These are phyloP conservation scores for Pugionium cornutum DNA, from an alignment of 345 rosid genomes.

Conservation along the genomic window DNA sequence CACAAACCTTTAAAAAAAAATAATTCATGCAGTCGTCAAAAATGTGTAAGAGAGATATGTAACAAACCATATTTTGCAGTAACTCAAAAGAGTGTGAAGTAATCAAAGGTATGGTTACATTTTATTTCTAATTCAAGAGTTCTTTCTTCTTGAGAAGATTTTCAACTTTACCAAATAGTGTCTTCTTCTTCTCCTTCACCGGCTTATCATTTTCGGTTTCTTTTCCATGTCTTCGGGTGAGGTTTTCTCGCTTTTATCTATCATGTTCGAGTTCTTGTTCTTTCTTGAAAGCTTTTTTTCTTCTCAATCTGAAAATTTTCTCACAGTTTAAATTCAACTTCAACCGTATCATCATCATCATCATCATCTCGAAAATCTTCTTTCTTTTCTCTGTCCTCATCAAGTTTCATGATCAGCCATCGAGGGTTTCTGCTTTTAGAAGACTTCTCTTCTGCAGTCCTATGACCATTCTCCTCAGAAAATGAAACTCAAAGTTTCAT, in stretches of 20 bases:
- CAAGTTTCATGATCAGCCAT: conserved; percentile 18
- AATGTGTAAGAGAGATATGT: too few relatives aligned
- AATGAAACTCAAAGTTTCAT: conserved; percentile 14
- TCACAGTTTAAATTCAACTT: conserved; percentile 77
- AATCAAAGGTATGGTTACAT: too few relatives aligned
- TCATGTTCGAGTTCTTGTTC: conserved; percentile 45
- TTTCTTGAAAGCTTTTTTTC: conserved; percentile 69
- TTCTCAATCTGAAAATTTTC: conserved; percentile 87
- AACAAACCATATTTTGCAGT: too few relatives aligned
- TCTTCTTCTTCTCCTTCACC: conserved; percentile 73
- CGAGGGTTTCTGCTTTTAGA: conserved; percentile 9
- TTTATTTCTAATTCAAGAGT: conserved; percentile 26
- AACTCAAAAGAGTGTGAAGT: too few relatives aligned
- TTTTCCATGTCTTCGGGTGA: conserved; percentile 48
- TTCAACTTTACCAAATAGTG: conserved; percentile 82
- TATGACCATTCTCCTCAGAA: conserved; percentile 83
- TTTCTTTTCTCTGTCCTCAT: conserved; percentile 15
- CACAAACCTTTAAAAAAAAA: too few relatives aligned
- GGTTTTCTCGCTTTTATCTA: conserved; percentile 23
- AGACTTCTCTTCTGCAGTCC: conserved; percentile 54
- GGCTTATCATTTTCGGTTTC: conserved; percentile 39
- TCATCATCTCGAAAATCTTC: conserved; percentile 32
- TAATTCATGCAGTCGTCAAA: too few relatives aligned
- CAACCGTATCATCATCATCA: conserved; percentile 58
- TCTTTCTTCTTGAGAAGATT: conserved; percentile 90